These are phyloP conservation scores for Tolypocladium amazonense DNA, from an alignment of 2,329 filamentous ascomycete genomes.

Conservation along the genomic window DNA sequence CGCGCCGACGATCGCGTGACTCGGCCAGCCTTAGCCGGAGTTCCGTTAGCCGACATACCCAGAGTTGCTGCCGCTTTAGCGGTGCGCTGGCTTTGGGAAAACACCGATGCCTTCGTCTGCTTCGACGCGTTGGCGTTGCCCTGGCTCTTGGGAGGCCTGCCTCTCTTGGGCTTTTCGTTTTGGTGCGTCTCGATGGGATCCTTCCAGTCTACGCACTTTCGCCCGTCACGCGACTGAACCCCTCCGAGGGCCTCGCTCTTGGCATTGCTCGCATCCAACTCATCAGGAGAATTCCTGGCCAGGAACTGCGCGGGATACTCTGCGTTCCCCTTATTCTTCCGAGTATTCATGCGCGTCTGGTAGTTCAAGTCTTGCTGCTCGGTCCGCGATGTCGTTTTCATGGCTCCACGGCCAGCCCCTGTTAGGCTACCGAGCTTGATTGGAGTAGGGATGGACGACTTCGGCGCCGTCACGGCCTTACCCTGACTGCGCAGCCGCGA, in stretches of 20 bases:
- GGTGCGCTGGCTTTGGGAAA: constrained; percentile 14
- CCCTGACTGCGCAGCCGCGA: constrained; percentile 18
- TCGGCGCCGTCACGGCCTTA: constrained; percentile 7
- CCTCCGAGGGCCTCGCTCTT: constrained; percentile 2
- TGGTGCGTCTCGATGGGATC: constrained; percentile 19
- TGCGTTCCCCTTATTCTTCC: constrained; percentile 22
- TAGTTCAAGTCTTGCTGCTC: constrained; percentile 21
- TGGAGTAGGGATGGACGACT: constrained; percentile 23
- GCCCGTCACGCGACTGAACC: constrained; percentile 5
- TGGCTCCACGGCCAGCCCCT: constrained; percentile 10
- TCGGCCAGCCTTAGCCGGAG: constrained; percentile 20
- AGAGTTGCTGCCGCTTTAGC: constrained; percentile 18
- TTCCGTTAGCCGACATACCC: constrained; percentile 22
- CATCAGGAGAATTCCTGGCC: constrained; percentile 11
- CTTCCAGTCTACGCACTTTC: constrained; percentile 23
- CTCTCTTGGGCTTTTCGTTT: constrained; percentile 11
- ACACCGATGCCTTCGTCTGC: constrained; percentile 8
- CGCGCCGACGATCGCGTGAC: constrained; percentile 19
- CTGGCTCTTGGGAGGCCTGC: constrained; percentile 13
- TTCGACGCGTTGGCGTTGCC: constrained; percentile 19
- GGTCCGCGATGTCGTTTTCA: constrained; percentile 8
- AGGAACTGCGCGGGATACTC: constrained; percentile 23
- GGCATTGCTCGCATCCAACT: constrained; percentile 5
- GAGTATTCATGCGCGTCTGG: constrained; percentile 23
- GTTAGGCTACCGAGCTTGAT: constrained; percentile 19